Base-by-base conservation (phyloP, 352 stramenopile species). In the Globisporangium nodosum region DNA sequence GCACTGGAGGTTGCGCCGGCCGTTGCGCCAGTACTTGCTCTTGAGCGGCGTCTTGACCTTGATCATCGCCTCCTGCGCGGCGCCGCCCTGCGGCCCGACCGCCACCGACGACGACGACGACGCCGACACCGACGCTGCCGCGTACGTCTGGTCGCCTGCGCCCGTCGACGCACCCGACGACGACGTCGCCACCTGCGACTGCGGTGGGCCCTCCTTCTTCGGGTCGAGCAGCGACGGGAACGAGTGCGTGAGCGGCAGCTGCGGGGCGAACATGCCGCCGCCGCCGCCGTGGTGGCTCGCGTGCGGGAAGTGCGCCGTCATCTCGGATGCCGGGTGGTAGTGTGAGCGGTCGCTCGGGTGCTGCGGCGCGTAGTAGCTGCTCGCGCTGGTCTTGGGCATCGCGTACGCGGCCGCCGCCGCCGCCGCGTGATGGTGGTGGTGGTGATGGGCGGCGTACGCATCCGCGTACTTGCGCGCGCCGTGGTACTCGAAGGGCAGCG, bases 1-100 rank as follows among this genome's bases (percentile, higher is more conserved):
- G 67, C 87, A 96, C 69, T 96, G 87, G 16, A 96, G 66, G 59
- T 96, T 96, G 54, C 87, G 87, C n/a, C 87, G 82, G 24, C 87
- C 87, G 58, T 96, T 96, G 50, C 87, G 76, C 85, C 86, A 96
- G 68, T 96, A 96, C 71, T 96, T 96, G 68, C 76, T 73, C 61
- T 93, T 91, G 16, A 96, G 64, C 33, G 75, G 71, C 6, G 86
- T 92, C 68, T 91, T 93, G 49, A 94, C 80, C 65, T 92, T 92
- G 77, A 94, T 92, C 74, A 94, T 84, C 16, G 81, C 81, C 62
- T 94, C 84, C 54, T 91, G 81, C 1, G 68, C 61, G 5, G 82
- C 70, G 20, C 71, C 70, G 3, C 62, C 63, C 42, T 35, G 63
- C 31, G 45, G 37, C 0, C 37, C 16, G 15, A 49, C 39, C 33